phyloP scores from a whole-genome alignment of 148 eudicot species.

The Silene latifolia region DNA sequence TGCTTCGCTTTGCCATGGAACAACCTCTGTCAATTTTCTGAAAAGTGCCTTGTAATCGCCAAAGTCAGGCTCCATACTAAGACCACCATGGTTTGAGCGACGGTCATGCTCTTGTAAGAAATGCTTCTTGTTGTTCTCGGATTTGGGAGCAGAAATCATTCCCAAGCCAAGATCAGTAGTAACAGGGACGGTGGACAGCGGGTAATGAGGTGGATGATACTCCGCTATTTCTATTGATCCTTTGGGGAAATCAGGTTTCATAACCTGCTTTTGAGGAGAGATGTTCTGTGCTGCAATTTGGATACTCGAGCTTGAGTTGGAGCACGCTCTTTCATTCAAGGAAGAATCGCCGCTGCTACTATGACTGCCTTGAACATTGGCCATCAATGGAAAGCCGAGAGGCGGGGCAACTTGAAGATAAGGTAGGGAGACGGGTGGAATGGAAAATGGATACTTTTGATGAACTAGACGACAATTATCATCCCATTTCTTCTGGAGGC shows the following conservation, averaged over 20 bases:
- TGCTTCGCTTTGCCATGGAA: constrained; percentile 56
- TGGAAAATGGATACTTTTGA: constrained; percentile 24
- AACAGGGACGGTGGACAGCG: constrained; percentile 40
- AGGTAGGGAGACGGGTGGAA: constrained; percentile 28
- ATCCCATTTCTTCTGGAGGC: constrained; percentile 69
- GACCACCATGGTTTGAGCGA: constrained; percentile 25
- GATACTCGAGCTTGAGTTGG: constrained; percentile 32
- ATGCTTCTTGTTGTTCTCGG: constrained; percentile 23
- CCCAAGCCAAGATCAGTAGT: constrained; percentile 79
- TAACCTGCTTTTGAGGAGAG: constrained; percentile 19
- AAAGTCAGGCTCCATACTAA: constrained; percentile 28
- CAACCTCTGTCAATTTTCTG: constrained; percentile 39
- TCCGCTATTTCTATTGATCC: constrained; percentile 22
- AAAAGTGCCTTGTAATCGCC: constrained; percentile 52
- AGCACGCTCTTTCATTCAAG: constrained; percentile 32
- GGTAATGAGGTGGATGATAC: constrained; percentile 13
- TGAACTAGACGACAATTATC: constrained; percentile 68
- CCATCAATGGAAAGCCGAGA: constrained; percentile 26
- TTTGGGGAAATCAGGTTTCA: constrained; percentile 17
- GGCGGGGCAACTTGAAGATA: constrained; percentile 30
- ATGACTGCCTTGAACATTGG: constrained; percentile 28
- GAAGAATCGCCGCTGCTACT: constrained; percentile 33
- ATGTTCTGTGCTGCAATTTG: constrained; percentile 27
- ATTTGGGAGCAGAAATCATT: constrained; percentile 32
- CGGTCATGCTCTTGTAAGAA: constrained; percentile 23